A percentile compares a stretch with the other conserved stretches of the same genome.
phyloP scores from a whole-genome alignment of 164 flowering plant species.

The Cinnamomum chago region DNA sequence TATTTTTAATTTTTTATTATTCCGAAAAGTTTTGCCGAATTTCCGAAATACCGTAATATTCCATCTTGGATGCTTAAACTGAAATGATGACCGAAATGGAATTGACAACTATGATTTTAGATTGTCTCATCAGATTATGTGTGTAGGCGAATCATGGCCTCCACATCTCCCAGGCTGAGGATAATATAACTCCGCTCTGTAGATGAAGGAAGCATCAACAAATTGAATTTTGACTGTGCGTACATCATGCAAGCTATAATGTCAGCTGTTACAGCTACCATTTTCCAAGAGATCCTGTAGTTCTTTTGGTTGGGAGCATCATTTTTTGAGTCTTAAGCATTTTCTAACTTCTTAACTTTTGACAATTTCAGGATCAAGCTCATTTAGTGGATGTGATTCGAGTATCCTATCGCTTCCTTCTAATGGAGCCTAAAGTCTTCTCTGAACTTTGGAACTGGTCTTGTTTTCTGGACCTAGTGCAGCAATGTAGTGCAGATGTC shows the following conservation, averaged over 20 bases:
- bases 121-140: no score
- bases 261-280: not conserved
- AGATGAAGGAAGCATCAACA: not conserved
- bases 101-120: no score
- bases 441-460: constrained; percentile 87
- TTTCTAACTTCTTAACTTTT: not conserved
- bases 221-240: not conserved
- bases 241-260: not conserved
- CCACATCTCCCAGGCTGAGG: not conserved
- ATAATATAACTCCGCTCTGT: not conserved
- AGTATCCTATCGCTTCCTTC: constrained; percentile 61
- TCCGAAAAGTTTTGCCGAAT: no score
- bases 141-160: no score
- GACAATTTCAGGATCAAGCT: constrained; percentile 28
- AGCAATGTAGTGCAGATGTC: constrained; percentile 21
- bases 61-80: no score
- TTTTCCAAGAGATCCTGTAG: not conserved
- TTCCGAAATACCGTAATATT: no score
- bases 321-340: not conserved
- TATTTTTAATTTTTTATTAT: no score
- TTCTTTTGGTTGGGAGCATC: not conserved
- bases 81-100: no score
- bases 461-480: constrained; percentile 54
- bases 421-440: constrained; percentile 49
- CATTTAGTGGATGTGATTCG: constrained; percentile 38